Base-by-base conservation (phyloP, 495 filamentous ascomycete genomes). In the Daldinia loculata region DNA sequence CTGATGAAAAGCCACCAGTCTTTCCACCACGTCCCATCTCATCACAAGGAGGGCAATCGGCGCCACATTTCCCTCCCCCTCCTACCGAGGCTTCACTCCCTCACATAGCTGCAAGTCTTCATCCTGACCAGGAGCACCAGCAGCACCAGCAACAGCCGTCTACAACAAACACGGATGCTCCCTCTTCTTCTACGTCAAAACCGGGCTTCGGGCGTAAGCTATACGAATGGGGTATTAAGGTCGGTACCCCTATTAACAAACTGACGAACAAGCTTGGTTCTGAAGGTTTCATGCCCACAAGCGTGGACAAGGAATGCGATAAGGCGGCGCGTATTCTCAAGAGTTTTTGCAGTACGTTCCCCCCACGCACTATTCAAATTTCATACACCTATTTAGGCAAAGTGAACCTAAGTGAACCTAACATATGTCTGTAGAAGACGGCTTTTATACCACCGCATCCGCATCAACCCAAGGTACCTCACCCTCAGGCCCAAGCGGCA, bases 221-320 rank as follows among this genome's bases (percentile, higher is more conserved):
- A 17, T 62, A 79, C 63, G 57, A 75, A 52, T 72, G 72, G 73
- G 52, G 71, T 39, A 34, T 79, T 45, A 75, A 78, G 62, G 75
- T 72, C 26, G 88, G 89, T 15, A 85, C 83, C 38, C 91, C 92
- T n/a, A 87, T 93, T 61, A 93, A 94, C 75, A 88, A 85, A 51
- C 76, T 93, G 1, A 89, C 88, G 12, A 92, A 94, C 78, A 88
- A 86, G 65, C 81, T 94, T 11, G 91, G 91, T 53, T 85, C 86
- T 27, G 92, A 95, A 75, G 90, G 91, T 4, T 93, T 94, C 76
- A 93, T 91, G 91, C 92, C 92, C 12, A 92, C 90, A 65, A 88
- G 84, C 14, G 82, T 94, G 63, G 92, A 94, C 69, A 91, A 89
- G 71, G 92, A 95, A 81, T 88, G 87, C 78, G 90, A 94, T 78